These are phyloP conservation scores for Yamadazyma sp. DNA, from an alignment of 1,139 yeast species.

Conservation along the genomic window DNA sequence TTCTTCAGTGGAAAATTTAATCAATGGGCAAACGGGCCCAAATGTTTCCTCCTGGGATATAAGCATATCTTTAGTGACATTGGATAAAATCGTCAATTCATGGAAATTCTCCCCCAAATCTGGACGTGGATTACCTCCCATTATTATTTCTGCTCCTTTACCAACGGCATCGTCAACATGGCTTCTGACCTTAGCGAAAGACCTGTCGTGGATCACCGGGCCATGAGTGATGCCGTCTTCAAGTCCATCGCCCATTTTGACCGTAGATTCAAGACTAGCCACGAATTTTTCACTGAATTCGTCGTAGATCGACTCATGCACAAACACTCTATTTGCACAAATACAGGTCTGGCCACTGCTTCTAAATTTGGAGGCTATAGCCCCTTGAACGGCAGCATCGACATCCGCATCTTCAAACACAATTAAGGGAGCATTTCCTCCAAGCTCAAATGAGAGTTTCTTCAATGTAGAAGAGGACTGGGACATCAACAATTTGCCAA, in stretches of 20 bases:
- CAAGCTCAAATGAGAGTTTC: constrained; percentile 82
- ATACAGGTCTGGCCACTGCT: constrained; percentile 90
- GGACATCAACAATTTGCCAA: constrained; percentile 76
- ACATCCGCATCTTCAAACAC: constrained; percentile 83
- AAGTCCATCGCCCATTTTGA: constrained; percentile 75
- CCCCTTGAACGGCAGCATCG: constrained; percentile 74
- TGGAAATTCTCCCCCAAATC: constrained; percentile 77
- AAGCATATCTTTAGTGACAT: constrained; percentile 62
- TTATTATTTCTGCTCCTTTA: constrained; percentile 67
- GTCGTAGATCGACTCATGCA: constrained; percentile 71
- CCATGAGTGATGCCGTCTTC: constrained; percentile 72
- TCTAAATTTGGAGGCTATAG: constrained; percentile 60
- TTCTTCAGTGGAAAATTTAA: constrained; percentile 62
- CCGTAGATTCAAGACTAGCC: constrained; percentile 46
- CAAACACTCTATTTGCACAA: constrained; percentile 79
- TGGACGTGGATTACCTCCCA: constrained; percentile 64
- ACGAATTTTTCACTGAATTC: constrained; percentile 45
- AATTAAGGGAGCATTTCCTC: constrained; percentile 92
- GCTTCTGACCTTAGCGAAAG: constrained; percentile 64
- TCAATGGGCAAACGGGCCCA: constrained; percentile 85
- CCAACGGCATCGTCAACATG: constrained; percentile 74
- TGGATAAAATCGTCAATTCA: constrained; percentile 69
- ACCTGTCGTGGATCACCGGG: constrained; percentile 69
- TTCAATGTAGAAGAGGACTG: constrained; percentile 79
- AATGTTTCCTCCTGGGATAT: constrained; percentile 79